These are phyloP conservation scores for Chlorencoelia australis DNA, from an alignment of 2,329 filamentous ascomycete species.

Conservation along the genomic window DNA sequence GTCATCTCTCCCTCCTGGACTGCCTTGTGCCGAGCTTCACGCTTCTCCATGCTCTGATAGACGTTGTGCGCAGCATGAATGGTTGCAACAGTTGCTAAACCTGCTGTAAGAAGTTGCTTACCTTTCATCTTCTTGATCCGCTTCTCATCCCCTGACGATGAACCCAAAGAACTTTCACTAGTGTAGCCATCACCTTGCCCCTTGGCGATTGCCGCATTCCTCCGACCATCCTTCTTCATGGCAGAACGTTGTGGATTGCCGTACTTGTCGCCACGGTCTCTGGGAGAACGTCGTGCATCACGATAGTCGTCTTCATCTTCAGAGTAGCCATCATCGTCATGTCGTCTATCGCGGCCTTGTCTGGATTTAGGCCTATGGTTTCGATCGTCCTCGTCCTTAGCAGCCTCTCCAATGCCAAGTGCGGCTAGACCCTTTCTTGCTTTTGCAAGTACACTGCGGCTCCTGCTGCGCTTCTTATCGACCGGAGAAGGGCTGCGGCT, in stretches of 20 bases:
- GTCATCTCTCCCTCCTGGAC: conserved; percentile 55
- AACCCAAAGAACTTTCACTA: conserved; percentile 41
- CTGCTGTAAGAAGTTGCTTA: conserved; percentile 56
- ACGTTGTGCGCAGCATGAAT: conserved; percentile 59
- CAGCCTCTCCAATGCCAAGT: conserved; percentile 46
- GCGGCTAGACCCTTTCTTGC: conserved; percentile 52
- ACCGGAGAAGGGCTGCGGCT: conserved; percentile 22
- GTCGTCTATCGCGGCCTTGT: conserved; percentile 16
- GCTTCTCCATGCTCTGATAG: conserved; percentile 52
- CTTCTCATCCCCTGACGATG: conserved; percentile 52
- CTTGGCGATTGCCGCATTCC: conserved; percentile 22
- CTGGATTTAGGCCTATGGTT: conserved; percentile 13
- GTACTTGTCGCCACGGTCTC: conserved; percentile 17
- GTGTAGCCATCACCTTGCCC: conserved; percentile 24
- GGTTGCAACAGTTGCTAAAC: conserved; percentile 57
- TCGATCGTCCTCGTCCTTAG: conserved; percentile 22
- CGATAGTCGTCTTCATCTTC: conserved; percentile 18
- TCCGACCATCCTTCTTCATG: conserved; percentile 18
- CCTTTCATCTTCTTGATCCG: conserved; percentile 53
- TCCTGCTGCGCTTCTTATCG: conserved; percentile 42
- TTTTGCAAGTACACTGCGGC: conserved; percentile 54
- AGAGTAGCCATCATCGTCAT: conserved; percentile 14
- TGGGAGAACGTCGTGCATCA: conserved; percentile 5
- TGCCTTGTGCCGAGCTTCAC: conserved; percentile 47
- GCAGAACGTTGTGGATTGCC: conserved; percentile 20